phyloP scores from a whole-genome alignment of 2,329 filamentous ascomycete genomes.

The Aspergillus awamori region DNA sequence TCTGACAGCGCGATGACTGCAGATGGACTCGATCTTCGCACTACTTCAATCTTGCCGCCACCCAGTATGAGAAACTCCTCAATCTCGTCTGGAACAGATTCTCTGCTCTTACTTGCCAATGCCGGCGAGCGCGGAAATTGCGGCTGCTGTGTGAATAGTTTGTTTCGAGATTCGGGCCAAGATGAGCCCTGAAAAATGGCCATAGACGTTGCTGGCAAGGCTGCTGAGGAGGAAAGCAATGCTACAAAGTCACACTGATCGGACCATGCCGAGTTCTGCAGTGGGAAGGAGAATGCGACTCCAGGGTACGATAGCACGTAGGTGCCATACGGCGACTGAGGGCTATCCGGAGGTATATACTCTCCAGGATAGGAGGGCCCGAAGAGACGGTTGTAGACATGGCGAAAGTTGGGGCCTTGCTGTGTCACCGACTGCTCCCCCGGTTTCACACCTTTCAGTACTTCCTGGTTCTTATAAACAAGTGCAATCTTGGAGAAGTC shows the following conservation, averaged over 20 bases:
- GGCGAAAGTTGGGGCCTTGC: slow-evolving; percentile 75
- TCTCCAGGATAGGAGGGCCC: slow-evolving; percentile 94
- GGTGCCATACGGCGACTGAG: slow-evolving; percentile 63
- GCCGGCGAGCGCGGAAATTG: slow-evolving; percentile 73
- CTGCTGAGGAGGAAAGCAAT: slow-evolving; percentile 76
- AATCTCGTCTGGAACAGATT: slow-evolving; percentile 84
- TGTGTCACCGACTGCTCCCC: slow-evolving; percentile 37
- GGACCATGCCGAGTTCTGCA: slow-evolving; percentile 74
- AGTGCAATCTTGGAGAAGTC: slow-evolving; percentile 87
- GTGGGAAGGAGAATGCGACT: slow-evolving; percentile 86
- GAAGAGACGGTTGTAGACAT: slow-evolving; percentile 91
- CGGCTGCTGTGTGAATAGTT: slow-evolving; percentile 74
- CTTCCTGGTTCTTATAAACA: slow-evolving; percentile 77
- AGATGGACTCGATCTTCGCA: slow-evolving; percentile 68
- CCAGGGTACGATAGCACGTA: slow-evolving; percentile 95
- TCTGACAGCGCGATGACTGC: slow-evolving; percentile 77
- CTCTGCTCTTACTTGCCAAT: slow-evolving; percentile 70
- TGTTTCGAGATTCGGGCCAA: slow-evolving; percentile 80
- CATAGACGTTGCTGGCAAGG: slow-evolving; percentile 79
- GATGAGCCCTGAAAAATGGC: slow-evolving; percentile 88
- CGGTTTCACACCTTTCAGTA: slow-evolving; percentile 62
- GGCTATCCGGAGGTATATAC: slow-evolving; percentile 67
- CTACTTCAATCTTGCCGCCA: slow-evolving; percentile 75
- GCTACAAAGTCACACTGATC: slow-evolving; percentile 78
- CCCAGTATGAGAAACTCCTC: slow-evolving; percentile 78